Evolutionary conservation across 164 flowering plant genomes (phyloP).

Genomic region (Piper longum): DNA sequence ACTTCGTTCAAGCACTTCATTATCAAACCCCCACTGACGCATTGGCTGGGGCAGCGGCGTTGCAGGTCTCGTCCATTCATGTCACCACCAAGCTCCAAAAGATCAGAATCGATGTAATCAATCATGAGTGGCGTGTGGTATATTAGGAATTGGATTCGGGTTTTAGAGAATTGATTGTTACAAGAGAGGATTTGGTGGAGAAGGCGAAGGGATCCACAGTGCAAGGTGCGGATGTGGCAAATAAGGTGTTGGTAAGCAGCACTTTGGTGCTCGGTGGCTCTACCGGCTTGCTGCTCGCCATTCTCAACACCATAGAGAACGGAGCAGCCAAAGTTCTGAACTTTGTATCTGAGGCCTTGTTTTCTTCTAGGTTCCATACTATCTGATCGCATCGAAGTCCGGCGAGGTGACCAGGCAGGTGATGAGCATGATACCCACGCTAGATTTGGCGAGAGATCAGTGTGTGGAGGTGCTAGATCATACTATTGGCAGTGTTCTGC

Average conservation of each 20-base stretch:
- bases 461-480: conserved; percentile 83
- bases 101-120: conserved; percentile 30
- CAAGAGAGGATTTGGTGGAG: conserved; percentile 63
- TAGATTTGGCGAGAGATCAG: conserved; percentile 37
- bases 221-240: conserved; percentile 56
- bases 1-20: conserved; percentile 82
- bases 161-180: conserved; percentile 47
- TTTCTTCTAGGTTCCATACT: conserved; percentile 83
- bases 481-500: conserved; percentile 74
- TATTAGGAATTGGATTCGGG: conserved; percentile 52
- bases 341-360: conserved; percentile 72
- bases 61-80: conserved; percentile 29
- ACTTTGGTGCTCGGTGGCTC: conserved; percentile 60
- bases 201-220: conserved; percentile 72
- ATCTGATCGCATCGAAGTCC: conserved; percentile 80
- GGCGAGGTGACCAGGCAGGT: conserved; percentile 95
- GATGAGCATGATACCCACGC: conserved; percentile 62
- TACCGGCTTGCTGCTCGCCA: conserved; percentile 42
- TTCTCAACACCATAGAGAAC: conserved; percentile 48
- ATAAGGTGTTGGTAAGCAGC: conserved; percentile 53
- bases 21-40: conserved; percentile 19
- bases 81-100: conserved; percentile 48
- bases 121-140: conserved; percentile 61
- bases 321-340: conserved; percentile 88
- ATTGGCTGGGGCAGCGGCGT: conserved; percentile 25